Base-by-base conservation (phyloP, 441 rosid species). In the Populus hybrid region DNA sequence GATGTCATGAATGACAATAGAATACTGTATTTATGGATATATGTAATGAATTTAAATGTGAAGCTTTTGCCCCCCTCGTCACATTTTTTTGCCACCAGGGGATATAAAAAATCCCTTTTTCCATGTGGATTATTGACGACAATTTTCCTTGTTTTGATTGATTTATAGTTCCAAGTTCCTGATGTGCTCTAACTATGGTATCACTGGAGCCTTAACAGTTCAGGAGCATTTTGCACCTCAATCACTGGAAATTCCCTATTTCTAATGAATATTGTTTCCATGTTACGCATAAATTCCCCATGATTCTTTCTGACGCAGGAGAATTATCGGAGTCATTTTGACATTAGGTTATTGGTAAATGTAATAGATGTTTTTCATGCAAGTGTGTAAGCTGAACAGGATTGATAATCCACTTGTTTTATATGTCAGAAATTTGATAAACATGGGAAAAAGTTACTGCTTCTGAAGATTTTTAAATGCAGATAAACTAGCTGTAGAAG, bases 1-100 rank as follows among this genome's bases (percentile, higher is more conserved):
- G 85, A 79, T 83, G 73, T 85, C 84, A 72, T 79, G 72, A 75
- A 78, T 81, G 79, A 84, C 80, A 83, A 59, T 38, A 71, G 80
- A 81, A 80, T 69, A 82, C 84, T 87, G 84, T 87, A 80, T 80
- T 82, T 80, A 69, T 79, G 83, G 80, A 76, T 80, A 40, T 42
- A 67, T 87, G 86, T 84, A 83, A 79, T 64, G 24, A 70, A 78
- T 67, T 83, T 68, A 74, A 53, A 53, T 80, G 76, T 76, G 85
- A 76, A 74, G 77, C 81, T 82, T 69, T 59, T 72, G 53, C 30
- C 75, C 67, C 67, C 53, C 34, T 12, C 36, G 0, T 66, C 30
- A 23, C 26, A 23, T 11, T 4, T 66, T 70, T 77, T 35, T 26
- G 24, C 53, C 23, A 73, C 50, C 72, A 70, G 79, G 67, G 65